Evolutionary conservation across 352 stramenopile genomes (phyloP).

Genomic region (Globisporangium recalcitrans): DNA sequence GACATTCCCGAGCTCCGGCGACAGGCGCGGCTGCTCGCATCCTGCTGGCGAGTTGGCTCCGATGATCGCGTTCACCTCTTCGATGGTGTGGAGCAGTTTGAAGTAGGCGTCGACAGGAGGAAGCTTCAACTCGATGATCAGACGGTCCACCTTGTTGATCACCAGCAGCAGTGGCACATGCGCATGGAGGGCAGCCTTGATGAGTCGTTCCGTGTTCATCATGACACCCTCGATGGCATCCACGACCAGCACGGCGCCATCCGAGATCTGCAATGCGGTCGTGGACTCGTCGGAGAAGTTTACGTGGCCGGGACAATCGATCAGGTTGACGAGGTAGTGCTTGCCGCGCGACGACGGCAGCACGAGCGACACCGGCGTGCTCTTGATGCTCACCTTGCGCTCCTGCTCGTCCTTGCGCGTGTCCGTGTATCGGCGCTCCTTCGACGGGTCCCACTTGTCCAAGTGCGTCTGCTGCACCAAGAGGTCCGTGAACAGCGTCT

Average conservation of each 20-base stretch:
- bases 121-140: constrained; percentile 99
- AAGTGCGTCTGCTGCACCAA: constrained; percentile 89
- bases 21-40: constrained; percentile 60
- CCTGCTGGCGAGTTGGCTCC: constrained; percentile 48
- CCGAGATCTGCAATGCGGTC: constrained; percentile 89
- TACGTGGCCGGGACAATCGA: constrained; percentile 97
- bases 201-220: constrained; percentile 94
- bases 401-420: constrained; percentile 96
- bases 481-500: constrained; percentile 91
- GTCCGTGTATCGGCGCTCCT: constrained; percentile 92
- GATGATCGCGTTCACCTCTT: constrained; percentile 95
- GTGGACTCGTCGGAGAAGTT: constrained; percentile 97
- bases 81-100: constrained; percentile 96
- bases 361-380: constrained; percentile 93
- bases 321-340: constrained; percentile 93
- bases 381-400: constrained; percentile 95
- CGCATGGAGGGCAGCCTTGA: constrained; percentile 90
- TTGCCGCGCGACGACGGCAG: constrained; percentile 93
- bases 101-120: constrained; percentile 97
- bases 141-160: constrained; percentile 98
- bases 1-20: constrained; percentile 95
- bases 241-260: constrained; percentile 95
- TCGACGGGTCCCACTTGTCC: constrained; percentile 69
- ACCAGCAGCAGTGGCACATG: constrained; percentile 89
- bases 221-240: constrained; percentile 98